Evolutionary conservation across 2,329 filamentous ascomycete species (phyloP), one percentile per base, ranked within the genome.

Genomic region (Ophiostoma quercus): DNA sequence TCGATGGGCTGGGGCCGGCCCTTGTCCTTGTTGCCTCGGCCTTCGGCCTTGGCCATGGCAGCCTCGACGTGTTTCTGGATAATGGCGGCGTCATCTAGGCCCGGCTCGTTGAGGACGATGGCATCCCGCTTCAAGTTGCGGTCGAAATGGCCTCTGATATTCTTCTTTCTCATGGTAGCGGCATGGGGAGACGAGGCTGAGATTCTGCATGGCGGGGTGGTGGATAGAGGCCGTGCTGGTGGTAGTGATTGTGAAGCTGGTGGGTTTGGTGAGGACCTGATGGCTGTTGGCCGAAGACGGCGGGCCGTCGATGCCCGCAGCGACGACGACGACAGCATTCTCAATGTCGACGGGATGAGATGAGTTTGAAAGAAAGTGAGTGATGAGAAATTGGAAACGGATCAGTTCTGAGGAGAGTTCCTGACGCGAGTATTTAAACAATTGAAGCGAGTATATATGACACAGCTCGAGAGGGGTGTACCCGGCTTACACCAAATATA

Each of bases 1-100:
- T 73, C 66, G 41, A 71, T 14, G 5, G 63, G 67, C 22, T 65
- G 62, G 7, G 34, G 62, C 62, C 34, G 32, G 32, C 62, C 32
- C 19, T n/a, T n/a, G 19, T n/a, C 4, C 32, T 37, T 25, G 2
- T 25, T 12, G 51, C n/a, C n/a, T 14, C 25, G 11, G 12, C 25
- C 32, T 34, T 12, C 34, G 9, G 62, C 62, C 34, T 22, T 34
- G 14, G 22, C 12, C n/a, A 41, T 25, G 9, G 65, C 65, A 37
- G 41, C 43, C 11, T 66, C 34, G 16, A 29, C 51, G 22, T 66
- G 34, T 19, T 25, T 11, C n/a, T 47, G 34, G 37, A 66, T 16
- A 9, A 66, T 66, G 39, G 65, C 65, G 37, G 65, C 65, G 22
- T 66, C 65, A 22, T 66, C 65, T 39, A 66, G 65, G 9, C 65